These are phyloP conservation scores for Nicotiana otophora DNA, from an alignment of 257 asterid species.

Conservation along the genomic window DNA sequence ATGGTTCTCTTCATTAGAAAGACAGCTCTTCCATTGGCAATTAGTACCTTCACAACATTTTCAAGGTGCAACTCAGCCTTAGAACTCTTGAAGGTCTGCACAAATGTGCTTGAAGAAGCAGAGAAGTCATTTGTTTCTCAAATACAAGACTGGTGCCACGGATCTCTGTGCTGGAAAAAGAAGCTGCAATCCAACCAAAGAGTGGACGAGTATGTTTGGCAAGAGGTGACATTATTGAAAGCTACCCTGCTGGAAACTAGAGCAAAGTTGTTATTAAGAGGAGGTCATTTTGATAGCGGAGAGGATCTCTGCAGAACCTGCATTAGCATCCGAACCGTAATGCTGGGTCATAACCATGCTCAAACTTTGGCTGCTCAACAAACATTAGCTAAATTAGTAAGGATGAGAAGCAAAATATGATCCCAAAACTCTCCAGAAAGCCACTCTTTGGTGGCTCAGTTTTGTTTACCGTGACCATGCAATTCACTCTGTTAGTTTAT, in stretches of 20 bases:
- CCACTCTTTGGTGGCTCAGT: slow-evolving; percentile 19
- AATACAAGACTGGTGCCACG: slow-evolving; percentile 76
- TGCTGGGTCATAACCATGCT: slow-evolving; percentile 76
- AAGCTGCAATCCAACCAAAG: slow-evolving; percentile 47
- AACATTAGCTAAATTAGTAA: slow-evolving; percentile 69
- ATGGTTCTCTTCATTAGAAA: slow-evolving; percentile 57
- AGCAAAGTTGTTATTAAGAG: slow-evolving; percentile 66
- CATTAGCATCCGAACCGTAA: slow-evolving; percentile 77
- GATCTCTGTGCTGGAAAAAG: slow-evolving; percentile 81
- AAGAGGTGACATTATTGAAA: slow-evolving; percentile 67
- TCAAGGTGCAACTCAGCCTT: slow-evolving; percentile 75
- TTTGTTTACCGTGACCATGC: slow-evolving; percentile 17
- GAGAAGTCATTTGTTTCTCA: slow-evolving; percentile 78
- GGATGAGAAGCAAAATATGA: slow-evolving; percentile 85
- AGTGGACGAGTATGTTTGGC: slow-evolving; percentile 85
- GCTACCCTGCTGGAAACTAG: slow-evolving; percentile 66
- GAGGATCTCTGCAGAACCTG: slow-evolving; percentile 81
- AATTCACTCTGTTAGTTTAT: not conserved
- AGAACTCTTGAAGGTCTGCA: slow-evolving; percentile 82
- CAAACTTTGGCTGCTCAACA: slow-evolving; percentile 86
- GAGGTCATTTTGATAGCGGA: slow-evolving; percentile 68
- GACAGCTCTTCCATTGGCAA: slow-evolving; percentile 68
- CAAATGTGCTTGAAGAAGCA: slow-evolving; percentile 77
- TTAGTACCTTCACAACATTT: slow-evolving; percentile 51
- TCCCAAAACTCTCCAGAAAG: not conserved